These are phyloP conservation scores for Alternaria conjuncta DNA, from an alignment of 2,329 filamentous ascomycete species.

Conservation along the genomic window DNA sequence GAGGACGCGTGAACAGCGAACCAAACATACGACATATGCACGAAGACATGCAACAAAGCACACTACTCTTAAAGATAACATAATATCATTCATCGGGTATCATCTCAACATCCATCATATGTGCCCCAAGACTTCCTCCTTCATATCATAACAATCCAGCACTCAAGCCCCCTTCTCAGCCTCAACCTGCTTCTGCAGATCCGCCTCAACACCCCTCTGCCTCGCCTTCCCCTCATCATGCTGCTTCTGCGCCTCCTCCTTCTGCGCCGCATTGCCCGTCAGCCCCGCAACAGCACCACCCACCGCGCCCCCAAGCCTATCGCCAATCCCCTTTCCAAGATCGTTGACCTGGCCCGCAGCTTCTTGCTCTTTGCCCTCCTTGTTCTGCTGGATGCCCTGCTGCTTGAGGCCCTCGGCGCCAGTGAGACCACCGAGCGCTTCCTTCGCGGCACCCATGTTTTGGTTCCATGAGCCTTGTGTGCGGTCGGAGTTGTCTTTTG, in stretches of 20 bases:
- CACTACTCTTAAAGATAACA: background rate
- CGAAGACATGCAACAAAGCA: background rate
- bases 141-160: rapidly evolving
- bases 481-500: constrained; percentile 76
- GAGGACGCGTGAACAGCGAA: background rate
- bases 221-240: constrained; percentile 85
- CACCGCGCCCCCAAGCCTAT: constrained; percentile 69
- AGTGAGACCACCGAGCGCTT: constrained; percentile 75
- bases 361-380: constrained; percentile 79
- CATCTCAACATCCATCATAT: background rate
- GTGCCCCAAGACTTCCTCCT: background rate
- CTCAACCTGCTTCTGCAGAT: constrained; percentile 73
- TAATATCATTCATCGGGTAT: constrained; percentile 7
- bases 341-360: constrained; percentile 82
- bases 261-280: constrained; percentile 70
- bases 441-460: constrained; percentile 85
- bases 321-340: constrained; percentile 66
- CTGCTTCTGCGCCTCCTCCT: constrained; percentile 69
- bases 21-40: rapidly evolving
- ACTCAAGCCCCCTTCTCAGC: background rate
- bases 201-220: constrained; percentile 82
- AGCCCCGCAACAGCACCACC: constrained; percentile 74
- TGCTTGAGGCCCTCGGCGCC: constrained; percentile 79
- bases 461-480: constrained; percentile 81
- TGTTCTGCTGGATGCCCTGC: constrained; percentile 77